Conservation (phyloP, 2,329 filamentous ascomycete genomes). For the Pyrenophora graminea region DNA sequence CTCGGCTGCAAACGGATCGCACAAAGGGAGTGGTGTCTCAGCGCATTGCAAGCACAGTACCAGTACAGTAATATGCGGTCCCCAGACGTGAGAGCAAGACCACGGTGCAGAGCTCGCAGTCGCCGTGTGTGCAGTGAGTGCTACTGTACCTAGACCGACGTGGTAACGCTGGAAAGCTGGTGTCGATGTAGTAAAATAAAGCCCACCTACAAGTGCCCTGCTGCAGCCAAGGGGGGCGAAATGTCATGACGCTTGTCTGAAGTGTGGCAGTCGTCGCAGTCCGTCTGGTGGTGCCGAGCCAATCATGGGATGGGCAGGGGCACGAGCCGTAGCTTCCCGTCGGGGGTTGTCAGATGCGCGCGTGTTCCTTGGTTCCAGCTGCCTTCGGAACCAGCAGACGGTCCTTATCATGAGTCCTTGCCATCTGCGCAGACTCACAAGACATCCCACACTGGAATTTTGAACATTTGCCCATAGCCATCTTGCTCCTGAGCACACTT, state of each 20-base stretch:
- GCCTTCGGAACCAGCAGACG: constrained; percentile 12
- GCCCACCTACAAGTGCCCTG: not conserved
- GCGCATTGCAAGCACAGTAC: no score
- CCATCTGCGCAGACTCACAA: constrained; percentile 5
- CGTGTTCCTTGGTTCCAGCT: constrained; percentile 24
- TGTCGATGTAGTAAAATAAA: not conserved
- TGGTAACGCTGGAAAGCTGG: not conserved
- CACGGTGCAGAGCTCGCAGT: no score
- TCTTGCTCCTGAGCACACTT: not conserved
- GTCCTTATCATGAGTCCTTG: constrained; percentile 20
- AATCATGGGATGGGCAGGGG: constrained; percentile 18
- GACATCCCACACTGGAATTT: constrained; percentile 13
- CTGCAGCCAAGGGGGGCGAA: constrained; percentile 8
- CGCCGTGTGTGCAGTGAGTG: no score
- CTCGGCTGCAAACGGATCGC: constrained; percentile 38
- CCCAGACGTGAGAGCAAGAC: no score
- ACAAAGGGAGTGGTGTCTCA: not conserved
- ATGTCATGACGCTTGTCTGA: constrained; percentile 16
- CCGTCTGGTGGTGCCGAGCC: constrained; percentile 20
- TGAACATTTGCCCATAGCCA: not conserved
- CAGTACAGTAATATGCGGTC: not conserved
- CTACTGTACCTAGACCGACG: no score
- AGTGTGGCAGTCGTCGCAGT: constrained; percentile 11
- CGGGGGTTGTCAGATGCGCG: constrained; percentile 16
- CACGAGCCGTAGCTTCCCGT: constrained; percentile 25